Percentiles rank a stretch among this genome's conserved stretches.
Conservation (phyloP, 331 rosid species). For the Stylosanthes scabra region DNA sequence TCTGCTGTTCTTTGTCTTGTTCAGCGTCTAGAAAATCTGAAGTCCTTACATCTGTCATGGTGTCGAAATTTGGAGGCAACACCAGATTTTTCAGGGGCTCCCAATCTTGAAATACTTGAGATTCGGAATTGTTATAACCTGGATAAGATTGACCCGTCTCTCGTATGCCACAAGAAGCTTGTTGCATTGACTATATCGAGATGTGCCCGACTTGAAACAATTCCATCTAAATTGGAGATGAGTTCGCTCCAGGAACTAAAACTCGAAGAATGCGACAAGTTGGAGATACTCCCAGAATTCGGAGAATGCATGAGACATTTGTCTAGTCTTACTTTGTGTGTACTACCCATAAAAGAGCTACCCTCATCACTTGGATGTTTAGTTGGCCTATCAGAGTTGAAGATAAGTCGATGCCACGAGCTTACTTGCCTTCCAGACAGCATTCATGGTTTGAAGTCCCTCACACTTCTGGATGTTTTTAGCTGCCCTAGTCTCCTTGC, state of each 20-base stretch:
- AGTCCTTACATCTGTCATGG: too few relatives aligned
- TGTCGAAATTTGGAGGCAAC: neutral
- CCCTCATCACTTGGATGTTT: slow-evolving; percentile 31
- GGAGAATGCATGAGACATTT: neutral
- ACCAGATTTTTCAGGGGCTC: too few relatives aligned
- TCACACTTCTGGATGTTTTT: neutral
- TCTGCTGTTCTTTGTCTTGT: too few relatives aligned
- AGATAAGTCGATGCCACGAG: too few relatives aligned
- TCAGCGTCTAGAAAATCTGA: too few relatives aligned
- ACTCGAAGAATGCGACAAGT: slow-evolving; percentile 7
- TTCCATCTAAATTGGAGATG: slow-evolving; percentile 20
- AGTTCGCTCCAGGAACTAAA: neutral
- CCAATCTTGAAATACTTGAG: too few relatives aligned
- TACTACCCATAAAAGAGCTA: slow-evolving; percentile 7
- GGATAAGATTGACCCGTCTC: too few relatives aligned
- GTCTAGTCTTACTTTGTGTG: neutral
- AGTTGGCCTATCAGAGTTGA: slow-evolving; percentile 25
- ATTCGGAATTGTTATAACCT: too few relatives aligned
- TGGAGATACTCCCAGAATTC: slow-evolving; percentile 5
- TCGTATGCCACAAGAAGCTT: slow-evolving; percentile 27
- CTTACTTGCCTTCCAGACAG: slow-evolving; percentile 16
- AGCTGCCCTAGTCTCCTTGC: too few relatives aligned
- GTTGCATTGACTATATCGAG: too few relatives aligned
- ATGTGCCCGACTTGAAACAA: neutral
- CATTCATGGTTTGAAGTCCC: neutral